Base-by-base conservation (phyloP, 441 rosid genomes). In the Bruguiera hainesii region DNA sequence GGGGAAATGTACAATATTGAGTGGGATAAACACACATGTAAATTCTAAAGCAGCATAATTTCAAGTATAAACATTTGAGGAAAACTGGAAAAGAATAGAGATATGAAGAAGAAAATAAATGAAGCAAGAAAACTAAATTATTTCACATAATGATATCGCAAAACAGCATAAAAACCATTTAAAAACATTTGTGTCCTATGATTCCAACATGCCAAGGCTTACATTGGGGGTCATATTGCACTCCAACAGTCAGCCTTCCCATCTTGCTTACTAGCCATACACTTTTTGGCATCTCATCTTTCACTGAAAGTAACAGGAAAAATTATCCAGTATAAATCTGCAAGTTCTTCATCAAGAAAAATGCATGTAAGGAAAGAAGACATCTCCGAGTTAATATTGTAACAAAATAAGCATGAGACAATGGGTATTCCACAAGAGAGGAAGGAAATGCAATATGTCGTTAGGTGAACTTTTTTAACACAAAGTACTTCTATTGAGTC, bases 221-320 rank as follows among this genome's bases (percentile, higher is more conserved):
- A 89, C 97, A 61, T 71, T 66, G 70, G 33, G 97, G 96, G 76
- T 91, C 96, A 69, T 94, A 91, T 48, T 94, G 97, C 61, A 85
- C 85, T 60, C 97, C 97, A 64, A 85, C 89, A 20, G 89, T 80
- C 61, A 94, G 79, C 73, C 89, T 89, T 73, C 98, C 98, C 71
- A 85, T 73, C 84, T 85, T 91, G 89, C 92, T 88, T 61, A 94
- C 88, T 42, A 94, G 70, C 98, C 98, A 94, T 70, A 96, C 97
- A 71, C 21, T 76, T 72, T 81, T 85, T 56, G 97, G 96, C 70
- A 84, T 64, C 68, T 88, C 89, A 57, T 81, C 80, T 55, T 61
- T 78, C 65, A 66, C 93, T 89, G 80, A 66, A 78, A 72, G 56
- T 56, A 6, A 55, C 23, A 73, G 19, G 25, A 74, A 55, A 55